Percentiles rank a stretch among this genome's conserved stretches.
phyloP scores from a whole-genome alignment of 495 filamentous ascomycete genomes.

The Collariella sp. region DNA sequence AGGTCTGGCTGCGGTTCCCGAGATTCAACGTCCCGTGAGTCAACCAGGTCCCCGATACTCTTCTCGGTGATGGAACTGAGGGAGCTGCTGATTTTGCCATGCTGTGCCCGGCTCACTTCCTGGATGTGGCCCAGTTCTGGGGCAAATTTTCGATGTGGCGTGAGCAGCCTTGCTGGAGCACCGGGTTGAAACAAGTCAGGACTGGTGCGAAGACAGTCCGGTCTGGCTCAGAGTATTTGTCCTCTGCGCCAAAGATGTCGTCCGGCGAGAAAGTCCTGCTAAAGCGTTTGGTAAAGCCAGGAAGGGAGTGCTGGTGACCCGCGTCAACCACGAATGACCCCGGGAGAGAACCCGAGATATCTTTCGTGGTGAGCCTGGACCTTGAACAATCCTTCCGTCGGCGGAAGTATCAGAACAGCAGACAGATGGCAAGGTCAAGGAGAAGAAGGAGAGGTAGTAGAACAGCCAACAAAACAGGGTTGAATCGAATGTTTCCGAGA shows the following conservation, averaged over 20 bases:
- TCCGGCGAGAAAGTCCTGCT: constrained; percentile 16
- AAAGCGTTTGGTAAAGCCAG: constrained; percentile 15
- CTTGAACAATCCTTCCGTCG: constrained; percentile 8
- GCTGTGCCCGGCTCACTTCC: background rate
- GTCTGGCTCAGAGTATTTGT: constrained; percentile 7
- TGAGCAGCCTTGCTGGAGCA: constrained; percentile 1
- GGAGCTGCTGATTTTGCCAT: constrained; percentile 4
- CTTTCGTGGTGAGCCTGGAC: constrained; percentile 15
- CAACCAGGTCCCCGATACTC: constrained; percentile 11
- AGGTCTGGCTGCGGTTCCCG: constrained; percentile 8
- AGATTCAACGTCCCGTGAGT: constrained; percentile 1
- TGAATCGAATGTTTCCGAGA: constrained; percentile 1
- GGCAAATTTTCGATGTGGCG: too few relatives aligned
- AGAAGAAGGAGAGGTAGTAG: constrained; percentile 16
- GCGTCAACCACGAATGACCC: constrained; percentile 30
- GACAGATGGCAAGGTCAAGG: constrained; percentile 6
- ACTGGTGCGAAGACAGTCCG: too few relatives aligned
- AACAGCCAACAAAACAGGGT: constrained; percentile 14
- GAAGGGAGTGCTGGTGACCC: constrained; percentile 9
- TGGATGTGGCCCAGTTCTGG: too few relatives aligned
- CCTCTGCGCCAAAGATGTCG: constrained; percentile 4
- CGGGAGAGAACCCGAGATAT: constrained; percentile 38
- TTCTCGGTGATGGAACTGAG: constrained; percentile 21
- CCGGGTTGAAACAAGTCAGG: too few relatives aligned
- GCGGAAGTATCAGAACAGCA: constrained; percentile 22